phyloP scores from a whole-genome alignment of 2,329 filamentous ascomycete species.

The Lachnellula occidentalis region DNA sequence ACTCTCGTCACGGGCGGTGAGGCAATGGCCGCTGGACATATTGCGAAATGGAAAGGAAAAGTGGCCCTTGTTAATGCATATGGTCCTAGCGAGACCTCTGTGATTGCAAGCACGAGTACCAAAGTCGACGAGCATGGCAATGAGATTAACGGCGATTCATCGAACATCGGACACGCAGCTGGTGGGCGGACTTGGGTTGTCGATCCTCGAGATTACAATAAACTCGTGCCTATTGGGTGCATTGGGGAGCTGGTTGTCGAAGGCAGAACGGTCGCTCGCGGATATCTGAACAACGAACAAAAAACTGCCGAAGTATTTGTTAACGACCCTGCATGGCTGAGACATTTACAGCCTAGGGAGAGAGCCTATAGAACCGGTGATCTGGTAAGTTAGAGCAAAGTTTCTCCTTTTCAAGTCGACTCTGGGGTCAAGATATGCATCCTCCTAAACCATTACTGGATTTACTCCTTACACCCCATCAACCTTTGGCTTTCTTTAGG shows the following conservation, averaged over 20 bases:
- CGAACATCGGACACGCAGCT: constrained; percentile 17
- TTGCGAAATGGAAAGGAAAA: constrained; percentile 32
- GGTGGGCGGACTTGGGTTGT: constrained; percentile 33
- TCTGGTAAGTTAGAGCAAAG: not conserved
- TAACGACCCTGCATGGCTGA: constrained; percentile 46
- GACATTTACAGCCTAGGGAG: not conserved
- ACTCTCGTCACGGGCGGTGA: constrained; percentile 22
- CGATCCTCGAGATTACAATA: constrained; percentile 11
- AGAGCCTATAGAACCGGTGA: constrained; percentile 6
- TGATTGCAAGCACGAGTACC: constrained; percentile 7
- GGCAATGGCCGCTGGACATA: constrained; percentile 33
- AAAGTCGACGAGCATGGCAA: not conserved
- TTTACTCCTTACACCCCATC: no score
- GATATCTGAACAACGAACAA: constrained; percentile 52
- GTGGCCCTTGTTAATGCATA: constrained; percentile 37
- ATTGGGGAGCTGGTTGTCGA: constrained; percentile 20
- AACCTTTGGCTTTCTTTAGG: no score
- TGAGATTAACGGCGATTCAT: constrained; percentile 6
- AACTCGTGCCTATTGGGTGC: constrained; percentile 14
- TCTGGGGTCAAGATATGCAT: no score
- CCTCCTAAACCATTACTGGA: no score
- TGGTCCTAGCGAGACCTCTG: constrained; percentile 29
- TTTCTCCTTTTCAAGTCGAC: no score
- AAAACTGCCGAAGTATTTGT: constrained; percentile 56
- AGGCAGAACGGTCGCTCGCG: constrained; percentile 52